A percentile compares a stretch with the other conserved stretches of the same genome.
Conservation (phyloP, 2,329 filamentous ascomycete species). For the Pezicula radicicola region DNA sequence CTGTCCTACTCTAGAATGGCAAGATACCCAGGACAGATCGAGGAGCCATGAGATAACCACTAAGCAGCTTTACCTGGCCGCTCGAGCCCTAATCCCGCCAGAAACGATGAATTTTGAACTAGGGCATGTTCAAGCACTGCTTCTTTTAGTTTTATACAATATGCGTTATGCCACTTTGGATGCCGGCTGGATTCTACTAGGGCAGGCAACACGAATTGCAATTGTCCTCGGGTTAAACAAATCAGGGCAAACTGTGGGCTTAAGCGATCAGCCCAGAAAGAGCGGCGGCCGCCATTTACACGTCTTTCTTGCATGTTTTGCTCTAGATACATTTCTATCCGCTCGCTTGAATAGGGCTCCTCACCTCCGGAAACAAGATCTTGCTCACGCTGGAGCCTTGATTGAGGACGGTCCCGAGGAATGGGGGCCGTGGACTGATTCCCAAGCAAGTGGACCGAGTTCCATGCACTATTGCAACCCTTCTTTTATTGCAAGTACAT, state of each 20-base stretch:
- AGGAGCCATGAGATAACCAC: constrained; percentile 5
- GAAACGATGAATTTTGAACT: constrained; percentile 42
- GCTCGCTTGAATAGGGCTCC: constrained; percentile 43
- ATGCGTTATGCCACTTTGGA: constrained; percentile 49
- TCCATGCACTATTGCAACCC: neutral
- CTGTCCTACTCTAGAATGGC: constrained; percentile 38
- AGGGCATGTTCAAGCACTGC: constrained; percentile 46
- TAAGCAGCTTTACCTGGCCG: constrained; percentile 41
- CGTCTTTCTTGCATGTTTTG: constrained; percentile 50
- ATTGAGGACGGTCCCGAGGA: constrained; percentile 67
- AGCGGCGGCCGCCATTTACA: constrained; percentile 18
- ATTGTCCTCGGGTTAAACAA: constrained; percentile 35
- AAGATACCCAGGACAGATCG: neutral
- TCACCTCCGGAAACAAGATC: constrained; percentile 42
- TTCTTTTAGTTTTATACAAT: constrained; percentile 57
- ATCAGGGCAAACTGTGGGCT: constrained; percentile 16
- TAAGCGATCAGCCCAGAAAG: constrained; percentile 13
- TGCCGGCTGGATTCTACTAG: constrained; percentile 59
- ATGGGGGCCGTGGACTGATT: constrained; percentile 62
- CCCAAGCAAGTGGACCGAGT: neutral
- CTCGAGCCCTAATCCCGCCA: constrained; percentile 40
- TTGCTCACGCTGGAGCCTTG: constrained; percentile 40
- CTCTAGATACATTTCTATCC: constrained; percentile 55
- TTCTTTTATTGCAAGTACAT: neutral
- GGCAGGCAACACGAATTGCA: constrained; percentile 53